Percentiles rank a stretch among this genome's conserved stretches.
These are phyloP conservation scores for Vigna unguiculata DNA, from an alignment of 306 rosid genomes.

Conservation along the genomic window DNA sequence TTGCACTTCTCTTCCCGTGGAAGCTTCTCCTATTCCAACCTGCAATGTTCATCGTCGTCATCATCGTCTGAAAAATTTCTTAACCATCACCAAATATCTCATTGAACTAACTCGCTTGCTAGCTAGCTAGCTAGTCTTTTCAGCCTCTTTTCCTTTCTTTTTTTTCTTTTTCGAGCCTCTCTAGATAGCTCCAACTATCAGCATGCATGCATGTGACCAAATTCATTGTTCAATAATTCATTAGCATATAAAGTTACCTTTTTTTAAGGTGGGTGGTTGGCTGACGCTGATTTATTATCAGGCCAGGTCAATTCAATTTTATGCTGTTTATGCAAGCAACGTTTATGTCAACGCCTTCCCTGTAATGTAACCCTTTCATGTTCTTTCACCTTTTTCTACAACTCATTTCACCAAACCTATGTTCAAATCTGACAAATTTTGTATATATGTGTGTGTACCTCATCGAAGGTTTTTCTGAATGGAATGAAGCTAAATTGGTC, in stretches of 20 bases:
- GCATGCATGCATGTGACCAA: conserved; percentile 4
- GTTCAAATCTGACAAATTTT: conserved; percentile 14
- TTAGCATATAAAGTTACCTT: conserved; percentile 19
- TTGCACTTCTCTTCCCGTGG: conserved; percentile 61
- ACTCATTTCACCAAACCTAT: conserved; percentile 15
- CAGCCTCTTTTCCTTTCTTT: conserved; percentile 11
- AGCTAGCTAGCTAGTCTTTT: conserved; percentile 45
- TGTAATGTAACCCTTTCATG: conserved; percentile 28
- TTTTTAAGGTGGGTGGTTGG: conserved; percentile 49
- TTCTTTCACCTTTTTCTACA: conserved; percentile 30
- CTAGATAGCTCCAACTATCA: not conserved
- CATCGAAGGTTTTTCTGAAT: conserved; percentile 73
- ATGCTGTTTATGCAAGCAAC: conserved; percentile 69
- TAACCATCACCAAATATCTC: not conserved
- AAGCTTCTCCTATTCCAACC: conserved; percentile 87
- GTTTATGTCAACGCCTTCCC: conserved; percentile 39
- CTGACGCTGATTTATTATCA: conserved; percentile 51
- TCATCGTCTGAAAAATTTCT: conserved; percentile 5
- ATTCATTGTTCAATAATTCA: not conserved
- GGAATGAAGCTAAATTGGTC: conserved; percentile 83
- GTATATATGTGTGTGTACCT: conserved; percentile 51
- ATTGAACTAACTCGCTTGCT: not conserved
- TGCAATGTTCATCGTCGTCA: conserved; percentile 38
- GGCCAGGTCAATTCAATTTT: conserved; percentile 47
- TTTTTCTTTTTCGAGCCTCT: not conserved